Evolutionary conservation across 345 rosid genomes (phyloP).

Genomic region (rapeseed (Brassica napus)): Da-Ae NC_063446.1:4912001-4912500

Average conservation of each 20-base stretch:
- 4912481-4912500: neutral
- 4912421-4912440: constrained; percentile 22
- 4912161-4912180: too few species aligned
- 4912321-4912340: neutral
- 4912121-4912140: too few species aligned
- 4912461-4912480: neutral
- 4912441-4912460: neutral
- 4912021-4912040: neutral
- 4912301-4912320: too few species aligned
- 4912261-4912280: neutral
- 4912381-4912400: constrained; percentile 6
- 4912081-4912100: too few species aligned
- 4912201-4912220: too few species aligned
- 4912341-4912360: constrained; percentile 14
- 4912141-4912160: too few species aligned
- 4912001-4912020: too few species aligned
- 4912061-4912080: too few species aligned
- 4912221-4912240: too few species aligned
- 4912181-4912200: too few species aligned
- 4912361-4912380: constrained; percentile 35
- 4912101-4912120: too few species aligned
- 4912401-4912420: neutral
- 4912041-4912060: neutral
- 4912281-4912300: neutral
- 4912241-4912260: neutral